Evolutionary conservation across 805 yeast species (phyloP), one percentile per base, ranked within the genome.

Genomic region (Candida boleticola): DNA sequence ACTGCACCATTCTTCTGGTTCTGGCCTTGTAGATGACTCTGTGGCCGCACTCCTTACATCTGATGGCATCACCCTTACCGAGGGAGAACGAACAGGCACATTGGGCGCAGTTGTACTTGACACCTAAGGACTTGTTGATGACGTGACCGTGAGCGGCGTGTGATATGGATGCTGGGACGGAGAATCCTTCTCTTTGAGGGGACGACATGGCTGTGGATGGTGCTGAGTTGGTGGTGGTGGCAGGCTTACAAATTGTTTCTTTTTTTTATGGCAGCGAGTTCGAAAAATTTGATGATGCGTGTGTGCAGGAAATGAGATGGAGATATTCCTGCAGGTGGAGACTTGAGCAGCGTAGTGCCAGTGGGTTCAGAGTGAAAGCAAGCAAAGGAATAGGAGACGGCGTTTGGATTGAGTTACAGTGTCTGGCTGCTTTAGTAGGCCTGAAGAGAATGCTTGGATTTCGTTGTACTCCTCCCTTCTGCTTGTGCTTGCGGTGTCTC

Each of bases 1-100:
- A 76, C 65, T 72, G 77, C 44, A 79, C 95, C 95, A 92, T 88
- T 74, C 98, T 82, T 76, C 90, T 87, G 38, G 98, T 92, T 74
- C 99, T 85, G 48, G 97, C 96, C 74, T 93, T 93, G 74, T 92
- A 88, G 49, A 93, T 74, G 46, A 93, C 97, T 71, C 99, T 85
- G 72, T 93, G 98, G 49, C 99, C 99, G 69, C 99, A 93, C 54
- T 90, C 96, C 69, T 89, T 90, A 72, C 99, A 93, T 73, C 98
- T 86, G 50, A 93, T 96, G 23, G 98, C 96, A 64, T 93, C 99
- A 53, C 86, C 88, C 69, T 92, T 89, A 41, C 89, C 83, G 52
- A 93, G 78, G 2, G 95, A 81, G 54, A 90, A 85, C 41, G 84
- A 82, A 42, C 90, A 80, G 6, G 97, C 96, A 69, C 99, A 93